Evolutionary conservation across 176 grass and related monocot genomes (phyloP), one percentile per base, ranked within the genome.

Genomic region (Oryza australiensis): DNA sequence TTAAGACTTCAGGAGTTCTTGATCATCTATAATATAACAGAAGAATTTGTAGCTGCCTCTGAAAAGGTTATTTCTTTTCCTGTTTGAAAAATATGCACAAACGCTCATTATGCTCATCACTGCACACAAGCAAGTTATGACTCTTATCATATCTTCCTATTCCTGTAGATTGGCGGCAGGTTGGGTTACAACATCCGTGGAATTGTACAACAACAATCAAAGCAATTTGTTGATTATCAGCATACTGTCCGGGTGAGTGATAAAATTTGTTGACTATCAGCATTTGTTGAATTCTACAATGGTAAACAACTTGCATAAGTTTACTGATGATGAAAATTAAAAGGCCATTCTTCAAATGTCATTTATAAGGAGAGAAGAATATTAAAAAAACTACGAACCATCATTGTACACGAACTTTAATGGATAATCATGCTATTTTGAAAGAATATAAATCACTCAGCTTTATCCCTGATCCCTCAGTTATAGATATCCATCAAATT

Each of bases 101-200:
- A 78, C 5, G 35, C 26, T 20, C n/a, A 13, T 76, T 20, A 45
- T 80, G 32, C 20, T 60, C 55, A 60, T 60, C 9, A 35, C 74
- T 57, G 23, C 37, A 80, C 75, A 45, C 7, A 66, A 20, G 40
- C 46, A 66, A 74, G 49, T 57, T 86, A 12, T 64, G 15, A 81
- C 46, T 20, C n/a, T 70, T 74, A 80, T 73, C 23, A 32, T 74
- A 28, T 51, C 1, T 37, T 76, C 63, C 9, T 82, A 18, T 81
- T 70, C n/a, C 83, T 72, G 14, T 83, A 99, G 96, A 80, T 99
- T 90, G 96, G 96, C 85, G 96, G 96, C 33, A 95, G 96, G 83
- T 87, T 99, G 68, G 96, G 93, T 72, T 99, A 99, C 88, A 99
- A 92, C 76, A 99, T 99, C 49, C 92, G 96, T 62, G 96, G 96